Evolutionary conservation across 2,329 filamentous ascomycete genomes (phyloP).

Genomic region (Xylaria sp.): DNA sequence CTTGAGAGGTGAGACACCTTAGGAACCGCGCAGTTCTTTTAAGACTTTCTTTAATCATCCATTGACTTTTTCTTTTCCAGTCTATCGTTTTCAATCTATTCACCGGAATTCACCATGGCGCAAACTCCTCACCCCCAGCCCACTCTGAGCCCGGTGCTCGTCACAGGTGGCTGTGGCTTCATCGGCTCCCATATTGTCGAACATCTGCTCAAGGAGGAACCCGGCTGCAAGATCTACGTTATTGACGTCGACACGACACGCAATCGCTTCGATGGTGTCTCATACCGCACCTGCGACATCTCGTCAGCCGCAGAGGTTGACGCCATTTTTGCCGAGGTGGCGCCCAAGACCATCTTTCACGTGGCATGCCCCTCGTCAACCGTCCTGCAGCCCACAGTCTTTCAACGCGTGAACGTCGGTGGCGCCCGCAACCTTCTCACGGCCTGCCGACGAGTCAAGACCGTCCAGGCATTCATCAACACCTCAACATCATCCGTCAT

Average conservation of each 20-base stretch:
- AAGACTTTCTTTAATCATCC: too few relatives aligned
- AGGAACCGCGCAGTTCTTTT: too few relatives aligned
- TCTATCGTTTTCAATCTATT: neutral
- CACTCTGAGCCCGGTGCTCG: neutral
- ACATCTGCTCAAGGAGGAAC: neutral
- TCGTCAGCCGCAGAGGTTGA: neutral
- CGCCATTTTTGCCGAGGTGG: neutral
- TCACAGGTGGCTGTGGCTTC: neutral
- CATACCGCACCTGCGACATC: neutral
- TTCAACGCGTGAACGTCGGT: constrained; percentile 18
- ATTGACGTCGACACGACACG: neutral
- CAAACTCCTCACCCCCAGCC: neutral
- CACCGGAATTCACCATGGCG: neutral
- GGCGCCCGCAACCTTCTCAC: constrained; percentile 20
- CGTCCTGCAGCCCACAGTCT: constrained; percentile 13
- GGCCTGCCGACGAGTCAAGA: constrained; percentile 6
- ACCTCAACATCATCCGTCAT: constrained; percentile 20
- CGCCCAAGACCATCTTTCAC: neutral
- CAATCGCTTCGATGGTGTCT: neutral
- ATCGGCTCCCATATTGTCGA: neutral
- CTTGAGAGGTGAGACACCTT: too few relatives aligned
- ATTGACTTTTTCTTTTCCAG: too few relatives aligned
- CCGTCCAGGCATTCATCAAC: constrained; percentile 22
- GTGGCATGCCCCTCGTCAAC: neutral
- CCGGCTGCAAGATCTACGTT: neutral